phyloP scores from a whole-genome alignment of 2,329 filamentous ascomycete species.

The Diaporthe batatas region DNA sequence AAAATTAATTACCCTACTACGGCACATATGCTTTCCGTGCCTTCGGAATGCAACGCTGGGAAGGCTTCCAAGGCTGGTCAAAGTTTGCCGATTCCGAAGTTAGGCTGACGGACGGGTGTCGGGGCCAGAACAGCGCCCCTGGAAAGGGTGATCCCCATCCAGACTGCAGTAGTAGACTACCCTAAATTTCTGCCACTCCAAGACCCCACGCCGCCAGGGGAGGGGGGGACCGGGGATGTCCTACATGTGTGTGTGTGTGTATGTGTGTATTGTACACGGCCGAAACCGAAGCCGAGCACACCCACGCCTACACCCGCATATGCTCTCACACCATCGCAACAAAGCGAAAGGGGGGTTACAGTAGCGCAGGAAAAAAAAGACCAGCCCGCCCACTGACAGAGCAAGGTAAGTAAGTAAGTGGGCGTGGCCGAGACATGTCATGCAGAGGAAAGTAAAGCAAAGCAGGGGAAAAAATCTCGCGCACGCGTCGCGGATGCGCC shows the following conservation, averaged over 20 bases:
- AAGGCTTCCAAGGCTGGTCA: neutral
- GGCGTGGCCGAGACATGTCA: neutral
- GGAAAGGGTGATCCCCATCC: neutral
- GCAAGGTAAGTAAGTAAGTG: neutral
- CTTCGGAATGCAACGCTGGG: conserved; percentile 16
- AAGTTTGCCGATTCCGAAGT: neutral
- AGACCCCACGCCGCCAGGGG: neutral
- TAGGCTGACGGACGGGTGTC: neutral
- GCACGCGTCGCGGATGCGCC: neutral
- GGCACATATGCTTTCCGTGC: neutral
- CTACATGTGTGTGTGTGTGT: neutral
- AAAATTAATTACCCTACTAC: neutral
- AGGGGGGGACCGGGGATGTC: no score
- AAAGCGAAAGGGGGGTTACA: conserved; percentile 1
- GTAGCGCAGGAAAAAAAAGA: conserved; percentile 11
- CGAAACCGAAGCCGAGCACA: conserved; percentile 32
- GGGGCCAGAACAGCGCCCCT: neutral
- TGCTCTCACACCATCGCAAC: conserved; percentile 20
- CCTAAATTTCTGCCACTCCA: neutral
- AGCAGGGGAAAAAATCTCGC: neutral
- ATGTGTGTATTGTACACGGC: neutral
- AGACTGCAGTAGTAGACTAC: no score
- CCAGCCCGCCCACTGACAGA: conserved; percentile 10
- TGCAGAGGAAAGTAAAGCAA: neutral
- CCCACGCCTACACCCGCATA: neutral